phyloP scores from a whole-genome alignment of 179 eudicot genomes.

The Silene coronaria region DNA sequence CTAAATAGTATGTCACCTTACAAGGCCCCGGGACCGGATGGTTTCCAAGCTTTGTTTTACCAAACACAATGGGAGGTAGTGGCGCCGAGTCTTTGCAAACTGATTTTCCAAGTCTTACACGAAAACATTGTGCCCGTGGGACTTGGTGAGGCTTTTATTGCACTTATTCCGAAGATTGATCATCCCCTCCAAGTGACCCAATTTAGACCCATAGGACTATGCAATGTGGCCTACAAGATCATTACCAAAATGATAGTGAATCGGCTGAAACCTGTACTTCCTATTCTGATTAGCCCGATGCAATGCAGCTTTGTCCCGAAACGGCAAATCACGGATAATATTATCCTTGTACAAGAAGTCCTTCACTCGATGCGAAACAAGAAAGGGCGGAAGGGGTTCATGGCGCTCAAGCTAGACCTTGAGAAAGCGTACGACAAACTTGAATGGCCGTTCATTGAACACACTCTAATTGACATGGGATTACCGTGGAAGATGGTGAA shows the following conservation, averaged over 20 bases:
- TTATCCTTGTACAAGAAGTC: not conserved
- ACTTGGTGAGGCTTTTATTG: too few species aligned
- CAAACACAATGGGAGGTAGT: not conserved
- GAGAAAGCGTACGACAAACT: not conserved
- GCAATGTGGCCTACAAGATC: not conserved
- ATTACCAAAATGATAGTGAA: too few species aligned
- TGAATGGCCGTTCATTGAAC: not conserved
- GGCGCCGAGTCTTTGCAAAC: not conserved
- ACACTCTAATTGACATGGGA: not conserved
- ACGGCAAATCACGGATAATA: too few species aligned
- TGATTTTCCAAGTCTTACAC: not conserved
- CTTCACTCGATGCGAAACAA: not conserved
- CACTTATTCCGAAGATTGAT: too few species aligned
- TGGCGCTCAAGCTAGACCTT: not conserved
- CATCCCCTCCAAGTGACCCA: too few species aligned
- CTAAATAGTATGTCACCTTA: not conserved
- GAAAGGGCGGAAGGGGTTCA: not conserved
- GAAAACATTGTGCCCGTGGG: too few species aligned
- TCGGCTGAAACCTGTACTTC: not conserved
- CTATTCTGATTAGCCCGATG: not conserved
- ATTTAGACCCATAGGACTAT: too few species aligned
- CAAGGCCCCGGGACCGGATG: not conserved
- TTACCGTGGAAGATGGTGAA: not conserved
- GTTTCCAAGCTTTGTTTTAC: not conserved
- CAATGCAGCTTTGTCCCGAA: too few species aligned